Percentiles rank a stretch among this genome's conserved stretches.
Conservation (phyloP, 345 rosid genomes). For the Brassica carinata region DNA sequence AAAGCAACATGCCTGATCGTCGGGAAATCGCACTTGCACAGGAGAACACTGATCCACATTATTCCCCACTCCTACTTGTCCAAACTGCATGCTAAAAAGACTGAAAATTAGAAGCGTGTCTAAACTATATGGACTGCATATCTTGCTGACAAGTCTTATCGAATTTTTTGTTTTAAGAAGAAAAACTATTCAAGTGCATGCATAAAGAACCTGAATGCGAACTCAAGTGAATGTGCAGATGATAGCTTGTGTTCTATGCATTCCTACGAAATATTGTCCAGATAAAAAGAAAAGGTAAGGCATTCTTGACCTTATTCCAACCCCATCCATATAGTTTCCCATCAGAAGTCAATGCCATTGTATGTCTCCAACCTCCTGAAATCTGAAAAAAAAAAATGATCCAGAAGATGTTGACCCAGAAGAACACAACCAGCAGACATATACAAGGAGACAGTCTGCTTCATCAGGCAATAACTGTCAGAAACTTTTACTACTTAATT, state of each 20-base stretch:
- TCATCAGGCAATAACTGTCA: neutral
- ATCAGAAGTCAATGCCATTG: slow-evolving; percentile 83
- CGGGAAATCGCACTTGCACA: slow-evolving; percentile 73
- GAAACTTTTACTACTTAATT: neutral
- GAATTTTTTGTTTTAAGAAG: neutral
- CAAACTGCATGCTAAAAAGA: slow-evolving; percentile 66
- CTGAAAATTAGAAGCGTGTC: slow-evolving; percentile 20
- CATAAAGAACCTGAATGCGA: slow-evolving; percentile 9
- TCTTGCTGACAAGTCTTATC: neutral
- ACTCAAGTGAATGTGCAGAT: neutral
- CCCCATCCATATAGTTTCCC: slow-evolving; percentile 99
- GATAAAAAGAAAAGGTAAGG: slow-evolving; percentile 5
- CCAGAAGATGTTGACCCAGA: slow-evolving; percentile 10
- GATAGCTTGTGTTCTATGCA: neutral
- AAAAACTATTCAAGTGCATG: neutral
- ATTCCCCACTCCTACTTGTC: slow-evolving; percentile 92
- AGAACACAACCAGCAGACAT: slow-evolving; percentile 10
- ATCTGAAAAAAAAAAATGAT: slow-evolving; percentile 49
- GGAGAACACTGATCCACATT: slow-evolving; percentile 80
- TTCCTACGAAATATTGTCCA: neutral
- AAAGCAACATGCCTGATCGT: slow-evolving; percentile 65
- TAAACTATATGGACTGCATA: neutral
- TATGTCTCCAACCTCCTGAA: slow-evolving; percentile 99
- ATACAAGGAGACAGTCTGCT: neutral
- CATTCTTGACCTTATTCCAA: slow-evolving; percentile 84